phyloP scores from a whole-genome alignment of 345 rosid species.

The Eutrema yunnanense region DNA sequence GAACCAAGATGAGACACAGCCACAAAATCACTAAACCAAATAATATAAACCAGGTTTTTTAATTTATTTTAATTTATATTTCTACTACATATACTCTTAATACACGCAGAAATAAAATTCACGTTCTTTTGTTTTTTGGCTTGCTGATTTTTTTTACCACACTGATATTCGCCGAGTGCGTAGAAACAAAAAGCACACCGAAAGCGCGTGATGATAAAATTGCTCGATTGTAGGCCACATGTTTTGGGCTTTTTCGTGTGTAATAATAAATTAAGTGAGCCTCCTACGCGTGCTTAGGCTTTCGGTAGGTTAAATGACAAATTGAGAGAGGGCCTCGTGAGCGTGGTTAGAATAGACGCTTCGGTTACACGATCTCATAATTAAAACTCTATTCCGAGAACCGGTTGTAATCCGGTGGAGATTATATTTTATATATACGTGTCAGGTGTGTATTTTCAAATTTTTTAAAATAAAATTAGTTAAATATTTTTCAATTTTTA shows the following conservation, averaged over 20 bases:
- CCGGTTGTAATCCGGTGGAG: neutral
- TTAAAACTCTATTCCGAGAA: neutral
- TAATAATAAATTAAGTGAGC: neutral
- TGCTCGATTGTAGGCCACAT: neutral
- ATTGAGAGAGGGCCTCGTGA: neutral
- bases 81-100: neutral
- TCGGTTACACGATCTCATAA: too few species aligned
- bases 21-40: constrained; percentile 15
- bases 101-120: constrained; percentile 1
- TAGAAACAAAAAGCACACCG: too few species aligned
- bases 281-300: neutral
- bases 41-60: constrained; percentile 6
- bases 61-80: neutral
- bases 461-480: too few species aligned
- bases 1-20: constrained; percentile 50
- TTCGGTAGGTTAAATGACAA: neutral
- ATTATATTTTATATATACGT: neutral
- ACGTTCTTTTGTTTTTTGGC: constrained; percentile 4
- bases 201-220: neutral
- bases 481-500: too few species aligned
- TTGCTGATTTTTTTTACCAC: neutral
- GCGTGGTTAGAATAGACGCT: too few species aligned
- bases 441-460: neutral
- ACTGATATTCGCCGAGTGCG: too few species aligned
- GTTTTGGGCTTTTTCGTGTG: neutral